Evolutionary conservation across 2,329 filamentous ascomycete species (phyloP).

Genomic region (Venturia aucupariae): DNA sequence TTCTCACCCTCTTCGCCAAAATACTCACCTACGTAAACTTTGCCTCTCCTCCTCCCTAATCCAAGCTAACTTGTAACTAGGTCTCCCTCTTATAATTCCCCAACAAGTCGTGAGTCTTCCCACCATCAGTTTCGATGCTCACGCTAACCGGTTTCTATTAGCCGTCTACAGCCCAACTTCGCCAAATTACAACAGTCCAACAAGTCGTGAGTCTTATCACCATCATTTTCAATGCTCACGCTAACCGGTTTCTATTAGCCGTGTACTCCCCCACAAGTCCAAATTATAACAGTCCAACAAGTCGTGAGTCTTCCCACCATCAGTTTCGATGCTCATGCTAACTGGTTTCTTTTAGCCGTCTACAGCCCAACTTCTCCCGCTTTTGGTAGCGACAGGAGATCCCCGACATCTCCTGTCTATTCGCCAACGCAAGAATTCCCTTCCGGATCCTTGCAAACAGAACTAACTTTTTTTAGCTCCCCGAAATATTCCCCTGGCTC

Average conservation of each 20-base stretch:
- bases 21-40: too few species aligned
- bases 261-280: too few species aligned
- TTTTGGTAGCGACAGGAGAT: slow-evolving; percentile 27
- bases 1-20: slow-evolving; percentile 17
- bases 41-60: too few species aligned
- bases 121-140: too few species aligned
- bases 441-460: slow-evolving; percentile 30
- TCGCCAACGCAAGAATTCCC: slow-evolving; percentile 27
- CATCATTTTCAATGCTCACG: too few species aligned
- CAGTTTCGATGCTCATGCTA: too few species aligned
- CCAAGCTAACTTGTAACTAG: too few species aligned
- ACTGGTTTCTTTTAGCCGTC: not conserved
- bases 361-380: too few species aligned
- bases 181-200: slow-evolving; percentile 29
- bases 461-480: slow-evolving; percentile 40
- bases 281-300: not conserved
- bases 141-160: too few species aligned
- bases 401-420: slow-evolving; percentile 55
- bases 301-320: not conserved
- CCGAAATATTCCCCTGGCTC: slow-evolving; percentile 14
- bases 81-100: slow-evolving; percentile 21
- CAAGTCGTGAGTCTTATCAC: slow-evolving; percentile 20
- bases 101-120: slow-evolving; percentile 25
- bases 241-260: too few species aligned
- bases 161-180: too few species aligned